phyloP scores from a whole-genome alignment of 805 yeast genomes.

The Candida sonorensis region DNA sequence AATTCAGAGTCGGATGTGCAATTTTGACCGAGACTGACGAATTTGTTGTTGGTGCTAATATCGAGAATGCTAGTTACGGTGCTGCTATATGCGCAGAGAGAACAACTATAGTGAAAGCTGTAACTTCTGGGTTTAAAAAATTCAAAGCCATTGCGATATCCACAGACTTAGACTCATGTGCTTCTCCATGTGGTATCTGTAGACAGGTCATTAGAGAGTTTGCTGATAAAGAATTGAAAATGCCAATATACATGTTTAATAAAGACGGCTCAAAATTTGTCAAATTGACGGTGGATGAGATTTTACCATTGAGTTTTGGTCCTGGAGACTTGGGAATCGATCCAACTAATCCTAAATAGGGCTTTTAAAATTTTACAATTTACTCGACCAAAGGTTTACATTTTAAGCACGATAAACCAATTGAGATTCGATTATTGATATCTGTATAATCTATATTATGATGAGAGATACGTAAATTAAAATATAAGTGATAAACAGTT shows the following conservation, averaged over 20 bases:
- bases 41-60: constrained; percentile 68
- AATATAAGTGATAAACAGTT: too few species aligned
- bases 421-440: too few species aligned
- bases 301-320: constrained; percentile 82
- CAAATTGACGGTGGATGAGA: constrained; percentile 46
- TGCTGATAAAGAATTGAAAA: constrained; percentile 29
- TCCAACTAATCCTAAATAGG: too few species aligned
- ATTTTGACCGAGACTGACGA: constrained; percentile 46
- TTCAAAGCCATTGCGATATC: constrained; percentile 63
- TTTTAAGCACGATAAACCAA: too few species aligned
- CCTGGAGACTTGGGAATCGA: constrained; percentile 49
- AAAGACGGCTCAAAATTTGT: constrained; percentile 39
- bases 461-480: too few species aligned
- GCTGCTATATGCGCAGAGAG: constrained; percentile 76
- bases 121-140: constrained; percentile 32
- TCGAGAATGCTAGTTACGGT: constrained; percentile 89
- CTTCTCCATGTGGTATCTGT: constrained; percentile 92
- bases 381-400: too few species aligned
- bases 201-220: constrained; percentile 87
- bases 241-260: constrained; percentile 67
- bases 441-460: too few species aligned
- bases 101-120: constrained; percentile 53
- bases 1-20: constrained; percentile 79
- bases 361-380: too few species aligned
- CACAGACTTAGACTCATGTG: constrained; percentile 50